Conservation (phyloP, 2,329 filamentous ascomycete genomes). For the Gaeumannomyces tritici region DNA sequence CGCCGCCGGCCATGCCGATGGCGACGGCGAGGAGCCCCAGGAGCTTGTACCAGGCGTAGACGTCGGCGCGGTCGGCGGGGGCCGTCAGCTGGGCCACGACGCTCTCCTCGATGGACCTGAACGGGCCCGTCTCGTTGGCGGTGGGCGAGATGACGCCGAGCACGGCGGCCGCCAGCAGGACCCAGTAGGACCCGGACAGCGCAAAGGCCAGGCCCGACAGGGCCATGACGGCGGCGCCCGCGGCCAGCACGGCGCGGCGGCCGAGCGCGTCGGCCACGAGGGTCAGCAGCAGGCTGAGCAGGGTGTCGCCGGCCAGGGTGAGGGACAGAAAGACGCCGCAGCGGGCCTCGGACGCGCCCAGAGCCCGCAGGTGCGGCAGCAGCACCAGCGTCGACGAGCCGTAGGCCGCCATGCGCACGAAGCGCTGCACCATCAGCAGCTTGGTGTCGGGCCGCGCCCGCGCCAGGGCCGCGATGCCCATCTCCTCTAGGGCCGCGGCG, state of each 20-base stretch:
- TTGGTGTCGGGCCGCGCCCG: conserved; percentile 38
- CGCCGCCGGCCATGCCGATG: conserved; percentile 46
- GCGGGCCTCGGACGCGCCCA: conserved; percentile 37
- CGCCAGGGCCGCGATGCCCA: conserved; percentile 34
- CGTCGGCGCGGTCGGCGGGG: conserved; percentile 35
- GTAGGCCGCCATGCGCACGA: conserved; percentile 55
- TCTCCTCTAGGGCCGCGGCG: conserved; percentile 17
- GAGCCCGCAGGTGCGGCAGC: conserved; percentile 41
- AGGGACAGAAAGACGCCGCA: conserved; percentile 59
- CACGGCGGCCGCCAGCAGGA: conserved; percentile 46
- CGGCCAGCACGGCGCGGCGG: conserved; percentile 39
- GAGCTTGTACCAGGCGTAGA: conserved; percentile 54
- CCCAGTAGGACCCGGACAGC: conserved; percentile 42
- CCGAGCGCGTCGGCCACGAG: conserved; percentile 46
- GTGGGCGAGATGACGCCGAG: conserved; percentile 56
- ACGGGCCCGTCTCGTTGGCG: conserved; percentile 55
- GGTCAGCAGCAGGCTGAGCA: conserved; percentile 49
- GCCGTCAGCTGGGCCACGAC: conserved; percentile 46
- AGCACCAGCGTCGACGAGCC: conserved; percentile 48
- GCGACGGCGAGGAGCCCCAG: conserved; percentile 51
- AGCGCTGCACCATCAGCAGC: conserved; percentile 47
- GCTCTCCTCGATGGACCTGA: conserved; percentile 52
- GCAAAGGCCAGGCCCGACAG: conserved; percentile 47
- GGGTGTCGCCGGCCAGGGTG: conserved; percentile 49
- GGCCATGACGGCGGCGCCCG: conserved; percentile 46